Evolutionary conservation across 768 basidiomycete genomes (phyloP).

Genomic region (Lactifluus volemus): DNA sequence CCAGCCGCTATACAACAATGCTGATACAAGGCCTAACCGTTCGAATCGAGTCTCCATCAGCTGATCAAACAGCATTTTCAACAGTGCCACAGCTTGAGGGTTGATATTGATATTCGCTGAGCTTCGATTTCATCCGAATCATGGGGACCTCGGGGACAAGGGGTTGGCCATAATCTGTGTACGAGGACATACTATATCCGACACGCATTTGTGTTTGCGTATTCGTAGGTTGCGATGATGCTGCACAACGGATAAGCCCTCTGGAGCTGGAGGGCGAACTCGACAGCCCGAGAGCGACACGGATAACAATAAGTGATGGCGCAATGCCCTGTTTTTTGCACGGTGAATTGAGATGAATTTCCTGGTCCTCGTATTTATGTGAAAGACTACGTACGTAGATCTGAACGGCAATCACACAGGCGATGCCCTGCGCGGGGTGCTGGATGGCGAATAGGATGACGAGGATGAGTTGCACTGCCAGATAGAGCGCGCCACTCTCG

Average conservation of each 20-base stretch:
- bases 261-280: background rate
- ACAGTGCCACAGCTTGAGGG: background rate
- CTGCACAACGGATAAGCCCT: background rate
- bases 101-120: background rate
- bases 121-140: background rate
- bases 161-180: background rate
- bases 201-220: background rate
- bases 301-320: slow-evolving; percentile 5
- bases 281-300: slow-evolving; percentile 8
- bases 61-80: background rate
- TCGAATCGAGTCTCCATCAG: background rate
- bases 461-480: slow-evolving; percentile 34
- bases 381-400: slow-evolving; percentile 28
- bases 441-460: slow-evolving; percentile 30
- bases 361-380: background rate
- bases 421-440: slow-evolving; percentile 30
- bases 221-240: background rate
- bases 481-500: slow-evolving; percentile 34
- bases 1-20: background rate
- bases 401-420: slow-evolving; percentile 32
- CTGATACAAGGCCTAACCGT: background rate
- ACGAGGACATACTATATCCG: background rate
- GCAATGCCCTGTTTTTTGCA: slow-evolving; percentile 7
- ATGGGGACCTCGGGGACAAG: background rate
- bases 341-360: too few species aligned